A percentile compares a stretch with the other conserved stretches of the same genome.
phyloP scores from a whole-genome alignment of 495 filamentous ascomycete species.

The Clohesyomyces aquaticus region DNA sequence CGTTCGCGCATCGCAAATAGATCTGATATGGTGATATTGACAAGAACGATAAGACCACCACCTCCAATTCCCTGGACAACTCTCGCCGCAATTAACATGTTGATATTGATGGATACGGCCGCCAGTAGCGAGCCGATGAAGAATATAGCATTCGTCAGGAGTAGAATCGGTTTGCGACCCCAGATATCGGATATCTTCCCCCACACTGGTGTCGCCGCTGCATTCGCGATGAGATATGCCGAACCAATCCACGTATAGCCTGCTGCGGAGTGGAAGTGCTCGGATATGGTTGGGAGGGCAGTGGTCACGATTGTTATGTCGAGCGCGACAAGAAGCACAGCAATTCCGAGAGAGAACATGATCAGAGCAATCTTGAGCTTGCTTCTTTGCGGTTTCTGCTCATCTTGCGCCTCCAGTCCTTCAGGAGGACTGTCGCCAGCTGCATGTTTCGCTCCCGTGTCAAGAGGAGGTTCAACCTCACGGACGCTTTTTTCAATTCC shows the following conservation, averaged over 20 bases:
- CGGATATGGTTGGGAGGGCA: conserved; percentile 55
- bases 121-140: conserved; percentile 75
- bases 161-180: conserved; percentile 78
- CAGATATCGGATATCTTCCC: conserved; percentile 85
- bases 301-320: conserved; percentile 56
- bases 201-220: conserved; percentile 73
- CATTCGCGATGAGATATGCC: conserved; percentile 63
- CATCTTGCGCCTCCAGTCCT: conserved; percentile 10
- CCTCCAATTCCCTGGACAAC: conserved; percentile 84
- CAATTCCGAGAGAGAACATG: conserved; percentile 47
- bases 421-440: background rate
- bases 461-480: background rate
- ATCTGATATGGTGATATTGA: conserved; percentile 82
- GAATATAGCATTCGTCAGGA: conserved; percentile 74
- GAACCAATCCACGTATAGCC: conserved; percentile 62
- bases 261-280: conserved; percentile 50
- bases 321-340: conserved; percentile 49
- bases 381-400: conserved; percentile 35
- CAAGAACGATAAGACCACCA: conserved; percentile 77
- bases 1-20: conserved; percentile 69
- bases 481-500: background rate
- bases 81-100: conserved; percentile 75
- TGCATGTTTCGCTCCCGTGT: background rate
- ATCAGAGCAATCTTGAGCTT: conserved; percentile 48
- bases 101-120: conserved; percentile 66